A percentile compares a stretch with the other conserved stretches of the same genome.
Conservation (phyloP, 352 stramenopile species). For the Pythium pyrilobum region DNA sequence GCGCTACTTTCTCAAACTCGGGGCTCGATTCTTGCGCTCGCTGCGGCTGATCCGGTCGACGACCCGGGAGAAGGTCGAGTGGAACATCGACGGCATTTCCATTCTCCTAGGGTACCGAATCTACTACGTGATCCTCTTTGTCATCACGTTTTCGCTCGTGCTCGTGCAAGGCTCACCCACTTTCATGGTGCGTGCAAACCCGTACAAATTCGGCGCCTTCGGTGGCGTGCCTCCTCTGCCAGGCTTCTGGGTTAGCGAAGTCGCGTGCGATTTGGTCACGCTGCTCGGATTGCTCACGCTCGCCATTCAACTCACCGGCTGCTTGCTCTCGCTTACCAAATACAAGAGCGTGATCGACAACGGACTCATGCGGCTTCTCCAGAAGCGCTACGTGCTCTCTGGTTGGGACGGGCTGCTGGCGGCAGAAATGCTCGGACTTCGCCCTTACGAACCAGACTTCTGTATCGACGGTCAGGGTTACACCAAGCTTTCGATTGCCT, state of each 20-base stretch:
- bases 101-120: constrained; percentile 51
- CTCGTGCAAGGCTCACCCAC: constrained; percentile 28
- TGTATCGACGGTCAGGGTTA: constrained; percentile 15
- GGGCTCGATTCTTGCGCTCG: constrained; percentile 22
- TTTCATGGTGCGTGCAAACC: constrained; percentile 33
- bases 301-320: constrained; percentile 20
- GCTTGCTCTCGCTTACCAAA: constrained; percentile 24
- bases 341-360: constrained; percentile 41
- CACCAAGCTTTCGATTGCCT: constrained; percentile 35
- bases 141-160: constrained; percentile 35
- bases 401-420: constrained; percentile 41
- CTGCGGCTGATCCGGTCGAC: constrained; percentile 29
- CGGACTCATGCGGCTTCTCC: constrained; percentile 35
- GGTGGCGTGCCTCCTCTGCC: constrained; percentile 30
- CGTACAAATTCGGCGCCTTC: constrained; percentile 29
- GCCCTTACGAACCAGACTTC: constrained; percentile 25
- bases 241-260: constrained; percentile 49
- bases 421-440: constrained; percentile 37
- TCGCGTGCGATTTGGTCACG: constrained; percentile 41
- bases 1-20: constrained; percentile 30
- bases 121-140: constrained; percentile 45
- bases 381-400: constrained; percentile 45
- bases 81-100: constrained; percentile 39
- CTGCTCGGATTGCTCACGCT: constrained; percentile 32
- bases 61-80: constrained; percentile 32